Conservation (phyloP, 2,329 filamentous ascomycete genomes). For the Ascosphaera apis region DNA sequence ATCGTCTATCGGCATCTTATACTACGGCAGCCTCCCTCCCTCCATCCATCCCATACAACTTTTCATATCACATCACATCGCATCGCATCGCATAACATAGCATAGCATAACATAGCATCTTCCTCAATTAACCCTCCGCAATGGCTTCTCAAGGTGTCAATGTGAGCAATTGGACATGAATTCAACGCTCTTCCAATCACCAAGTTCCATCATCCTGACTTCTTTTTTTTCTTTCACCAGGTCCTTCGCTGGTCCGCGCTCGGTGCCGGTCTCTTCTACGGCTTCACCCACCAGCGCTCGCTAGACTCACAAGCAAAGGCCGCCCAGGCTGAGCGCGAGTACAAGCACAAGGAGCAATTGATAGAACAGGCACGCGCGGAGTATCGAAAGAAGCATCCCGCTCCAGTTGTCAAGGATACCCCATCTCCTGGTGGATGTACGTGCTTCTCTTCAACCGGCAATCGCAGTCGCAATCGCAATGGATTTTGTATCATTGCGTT, state of each 20-base stretch:
- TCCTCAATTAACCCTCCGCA: too few relatives aligned
- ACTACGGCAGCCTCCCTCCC: too few relatives aligned
- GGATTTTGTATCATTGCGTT: too few relatives aligned
- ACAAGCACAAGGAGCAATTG: conserved; percentile 71
- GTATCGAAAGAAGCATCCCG: conserved; percentile 54
- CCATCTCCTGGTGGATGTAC: conserved; percentile 12
- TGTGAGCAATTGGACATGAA: conserved; percentile 21
- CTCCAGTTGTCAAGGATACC: conserved; percentile 19
- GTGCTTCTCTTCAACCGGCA: conserved; percentile 1
- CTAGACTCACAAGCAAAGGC: conserved; percentile 50
- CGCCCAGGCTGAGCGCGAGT: conserved; percentile 54
- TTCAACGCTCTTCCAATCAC: conserved; percentile 1
- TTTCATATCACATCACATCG: too few relatives aligned
- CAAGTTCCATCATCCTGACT: background rate
- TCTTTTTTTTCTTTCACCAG: too few relatives aligned
- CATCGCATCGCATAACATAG: too few relatives aligned
- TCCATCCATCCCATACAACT: too few relatives aligned
- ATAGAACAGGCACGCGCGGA: conserved; percentile 85
- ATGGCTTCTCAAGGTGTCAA: conserved; percentile 50
- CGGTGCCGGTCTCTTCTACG: conserved; percentile 78
- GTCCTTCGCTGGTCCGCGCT: conserved; percentile 95
- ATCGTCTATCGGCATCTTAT: too few relatives aligned
- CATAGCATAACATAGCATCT: too few relatives aligned
- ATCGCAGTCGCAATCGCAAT: background rate
- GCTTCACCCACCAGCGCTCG: conserved; percentile 74